Evolutionary conservation across 2,329 filamentous ascomycete genomes (phyloP).

Genomic region (Cladophialophora immunda): DNA sequence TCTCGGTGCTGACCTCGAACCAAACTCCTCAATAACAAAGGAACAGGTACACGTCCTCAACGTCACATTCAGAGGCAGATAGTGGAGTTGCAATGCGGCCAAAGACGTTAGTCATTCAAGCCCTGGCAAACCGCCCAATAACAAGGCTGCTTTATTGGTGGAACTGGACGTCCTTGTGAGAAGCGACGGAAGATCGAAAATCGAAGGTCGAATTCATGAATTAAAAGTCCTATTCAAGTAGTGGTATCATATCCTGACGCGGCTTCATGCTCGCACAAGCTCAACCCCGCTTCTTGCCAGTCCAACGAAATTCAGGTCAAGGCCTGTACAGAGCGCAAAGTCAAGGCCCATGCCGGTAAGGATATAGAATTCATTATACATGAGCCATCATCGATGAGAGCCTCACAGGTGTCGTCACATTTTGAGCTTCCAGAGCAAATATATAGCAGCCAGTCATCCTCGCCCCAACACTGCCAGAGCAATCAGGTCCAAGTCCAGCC

Average conservation of each 20-base stretch:
- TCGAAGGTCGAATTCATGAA: neutral
- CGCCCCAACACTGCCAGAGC: neutral
- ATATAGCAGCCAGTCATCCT: neutral
- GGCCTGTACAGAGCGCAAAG: neutral
- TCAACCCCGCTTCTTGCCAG: neutral
- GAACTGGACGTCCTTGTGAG: too few relatives aligned
- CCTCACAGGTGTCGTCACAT: neutral
- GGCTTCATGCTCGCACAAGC: too few relatives aligned
- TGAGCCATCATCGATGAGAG: slow-evolving; percentile 24
- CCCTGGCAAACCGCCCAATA: too few relatives aligned
- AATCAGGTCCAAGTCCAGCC: slow-evolving; percentile 2
- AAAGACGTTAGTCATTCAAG: too few relatives aligned
- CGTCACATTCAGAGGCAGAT: too few relatives aligned
- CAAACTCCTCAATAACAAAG: too few relatives aligned
- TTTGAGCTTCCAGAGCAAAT: slow-evolving; percentile 11
- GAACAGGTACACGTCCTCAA: too few relatives aligned
- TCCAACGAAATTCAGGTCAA: neutral
- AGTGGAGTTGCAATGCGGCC: too few relatives aligned
- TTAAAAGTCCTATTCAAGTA: neutral
- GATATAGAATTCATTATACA: slow-evolving; percentile 28
- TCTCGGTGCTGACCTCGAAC: too few relatives aligned
- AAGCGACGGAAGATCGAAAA: too few relatives aligned
- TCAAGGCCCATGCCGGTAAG: neutral
- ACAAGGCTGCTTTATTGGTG: too few relatives aligned
- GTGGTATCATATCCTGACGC: slow-evolving; percentile 1